These are phyloP conservation scores for Cytospora piceicola DNA, from an alignment of 2,329 filamentous ascomycete genomes.

Conservation along the genomic window DNA sequence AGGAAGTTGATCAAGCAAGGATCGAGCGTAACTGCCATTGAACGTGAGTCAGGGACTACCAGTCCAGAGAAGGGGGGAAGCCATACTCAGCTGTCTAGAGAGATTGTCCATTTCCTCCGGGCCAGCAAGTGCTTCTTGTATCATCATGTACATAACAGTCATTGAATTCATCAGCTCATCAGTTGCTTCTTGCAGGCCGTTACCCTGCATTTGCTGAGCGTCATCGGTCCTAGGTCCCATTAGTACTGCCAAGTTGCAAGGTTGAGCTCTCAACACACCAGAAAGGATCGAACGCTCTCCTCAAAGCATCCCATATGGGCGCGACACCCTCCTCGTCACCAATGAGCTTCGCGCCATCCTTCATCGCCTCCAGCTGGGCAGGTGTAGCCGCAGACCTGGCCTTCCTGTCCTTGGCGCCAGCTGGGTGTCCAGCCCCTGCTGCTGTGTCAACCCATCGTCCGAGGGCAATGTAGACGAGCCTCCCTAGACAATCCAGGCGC, in stretches of 20 bases:
- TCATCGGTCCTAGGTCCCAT: constrained; percentile 50
- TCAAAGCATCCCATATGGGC: constrained; percentile 56
- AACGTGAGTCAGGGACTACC: constrained; percentile 32
- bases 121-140: constrained; percentile 61
- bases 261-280: constrained; percentile 47
- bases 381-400: constrained; percentile 56
- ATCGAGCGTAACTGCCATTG: constrained; percentile 55
- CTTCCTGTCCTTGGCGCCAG: constrained; percentile 44
- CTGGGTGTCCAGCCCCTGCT: constrained; percentile 46
- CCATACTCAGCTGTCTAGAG: constrained; percentile 56
- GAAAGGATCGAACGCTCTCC: constrained; percentile 54
- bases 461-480: constrained; percentile 64
- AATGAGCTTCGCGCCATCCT: constrained; percentile 55
- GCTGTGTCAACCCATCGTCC: constrained; percentile 74
- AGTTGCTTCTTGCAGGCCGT: constrained; percentile 54
- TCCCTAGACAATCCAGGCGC: constrained; percentile 58
- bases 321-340: constrained; percentile 55
- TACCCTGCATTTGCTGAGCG: constrained; percentile 43
- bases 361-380: constrained; percentile 64
- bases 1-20: constrained; percentile 74
- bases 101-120: constrained; percentile 52
- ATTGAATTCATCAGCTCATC: constrained; percentile 66
- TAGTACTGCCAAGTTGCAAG: neutral
- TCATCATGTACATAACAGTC: constrained; percentile 64
- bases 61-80: constrained; percentile 1